A percentile compares a stretch with the other conserved stretches of the same genome.
These are phyloP conservation scores for Sicyos baderoa DNA, from an alignment of 306 rosid species.

Conservation along the genomic window DNA sequence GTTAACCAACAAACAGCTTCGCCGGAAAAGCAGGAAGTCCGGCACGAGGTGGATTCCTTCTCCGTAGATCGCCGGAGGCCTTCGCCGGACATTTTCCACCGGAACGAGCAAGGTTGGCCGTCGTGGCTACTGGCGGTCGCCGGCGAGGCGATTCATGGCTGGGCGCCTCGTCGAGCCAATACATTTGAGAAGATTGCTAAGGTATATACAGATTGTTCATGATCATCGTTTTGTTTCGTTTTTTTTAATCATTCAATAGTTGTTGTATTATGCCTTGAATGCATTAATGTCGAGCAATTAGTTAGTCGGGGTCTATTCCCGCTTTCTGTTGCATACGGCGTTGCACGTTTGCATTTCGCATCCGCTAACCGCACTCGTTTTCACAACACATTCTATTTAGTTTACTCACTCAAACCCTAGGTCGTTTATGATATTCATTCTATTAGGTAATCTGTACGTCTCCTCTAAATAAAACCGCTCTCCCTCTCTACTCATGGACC, in stretches of 20 bases:
- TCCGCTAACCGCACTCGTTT: too few relatives aligned
- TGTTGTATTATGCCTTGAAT: too few relatives aligned
- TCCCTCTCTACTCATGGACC: too few relatives aligned
- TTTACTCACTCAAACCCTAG: too few relatives aligned
- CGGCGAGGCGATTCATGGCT: slow-evolving; percentile 80
- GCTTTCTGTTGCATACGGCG: too few relatives aligned
- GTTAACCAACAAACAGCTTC: slow-evolving; percentile 20
- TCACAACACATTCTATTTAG: too few relatives aligned
- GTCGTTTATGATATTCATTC: too few relatives aligned
- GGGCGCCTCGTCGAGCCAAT: slow-evolving; percentile 96
- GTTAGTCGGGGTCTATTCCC: too few relatives aligned
- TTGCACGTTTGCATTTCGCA: too few relatives aligned
- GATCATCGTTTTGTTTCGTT: background rate
- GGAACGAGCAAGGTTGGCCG: slow-evolving; percentile 82
- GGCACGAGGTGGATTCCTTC: slow-evolving; percentile 44
- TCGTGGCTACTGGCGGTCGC: slow-evolving; percentile 84
- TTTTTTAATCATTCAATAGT: background rate
- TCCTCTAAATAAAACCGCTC: too few relatives aligned
- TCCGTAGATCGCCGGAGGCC: slow-evolving; percentile 50
- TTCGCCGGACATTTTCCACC: slow-evolving; percentile 29
- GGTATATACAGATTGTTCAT: slow-evolving; percentile 37
- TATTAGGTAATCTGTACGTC: too few relatives aligned
- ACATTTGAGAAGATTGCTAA: slow-evolving; percentile 88
- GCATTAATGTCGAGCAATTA: too few relatives aligned
- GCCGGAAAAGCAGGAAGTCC: slow-evolving; percentile 23